Evolutionary conservation across 116 monocot genomes (phyloP), one percentile per base, ranked within the genome.

Genomic region (Thalassia testudinum): DNA sequence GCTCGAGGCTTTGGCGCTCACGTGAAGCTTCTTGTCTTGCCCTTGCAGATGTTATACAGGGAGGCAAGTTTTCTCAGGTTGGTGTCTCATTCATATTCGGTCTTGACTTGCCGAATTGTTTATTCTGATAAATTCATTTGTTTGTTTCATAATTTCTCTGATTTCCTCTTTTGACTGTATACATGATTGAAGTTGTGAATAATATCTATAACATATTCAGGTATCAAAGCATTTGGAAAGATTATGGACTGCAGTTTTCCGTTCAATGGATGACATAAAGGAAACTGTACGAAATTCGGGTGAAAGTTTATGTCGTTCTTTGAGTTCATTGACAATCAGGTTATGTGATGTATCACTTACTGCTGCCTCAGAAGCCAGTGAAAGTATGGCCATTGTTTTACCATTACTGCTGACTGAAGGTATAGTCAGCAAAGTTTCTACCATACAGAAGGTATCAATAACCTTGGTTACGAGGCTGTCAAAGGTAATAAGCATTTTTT

Each of bases 181-280:
- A 2, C 15, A n/a, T 45, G 19, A 45, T 45, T 45, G 45, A 45
- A 16, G 3, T 20, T 2, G 19, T 7, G 2, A 16, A 45, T 45
- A 4, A 16, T 45, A 45, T n/a, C 27, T 50, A 7, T 53, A 55
- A 56, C 20, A 58, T 24, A 47, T 53, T 18, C 53, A 95, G 95
- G 76, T 97, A 15, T 78, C 75, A 37, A 82, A 79, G 64, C 75
- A 99, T 71, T 80, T 99, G 59, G 82, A 69, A 69, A 76, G 62
- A 63, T 77, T 86, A 68, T 99, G 97, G 97, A 68, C 42, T 12
- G 58, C 80, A 48, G 69, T 86, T 37, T 99, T 99, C 68, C 85
- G 97, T 65, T 81, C 86, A 58, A 90, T 99, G 97, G 97, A 99
- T 78, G 97, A 99, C 30, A 89, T 99, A 65, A 99, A 99, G 62